Conservation (phyloP, 148 eudicot genomes). For the Camellia sinensis region DNA sequence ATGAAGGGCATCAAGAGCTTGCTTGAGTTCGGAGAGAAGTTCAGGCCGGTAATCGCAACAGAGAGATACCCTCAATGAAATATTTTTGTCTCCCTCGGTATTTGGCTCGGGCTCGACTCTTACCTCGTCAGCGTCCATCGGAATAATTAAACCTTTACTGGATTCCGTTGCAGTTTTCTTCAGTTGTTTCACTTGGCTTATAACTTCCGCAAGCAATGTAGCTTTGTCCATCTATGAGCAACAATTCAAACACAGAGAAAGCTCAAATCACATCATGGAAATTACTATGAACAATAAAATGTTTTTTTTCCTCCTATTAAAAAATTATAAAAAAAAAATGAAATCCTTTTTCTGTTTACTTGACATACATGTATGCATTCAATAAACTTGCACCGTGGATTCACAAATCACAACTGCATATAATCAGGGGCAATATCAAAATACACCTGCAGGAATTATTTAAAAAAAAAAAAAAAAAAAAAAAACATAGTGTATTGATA, state of each 20-base stretch:
- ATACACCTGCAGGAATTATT: no score
- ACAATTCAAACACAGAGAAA: constrained; percentile 3
- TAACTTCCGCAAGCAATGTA: constrained; percentile 63
- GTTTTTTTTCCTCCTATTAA: no score
- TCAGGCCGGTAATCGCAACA: constrained; percentile 64
- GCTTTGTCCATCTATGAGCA: constrained; percentile 82
- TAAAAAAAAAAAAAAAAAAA: no score
- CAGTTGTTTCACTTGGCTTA: constrained; percentile 59
- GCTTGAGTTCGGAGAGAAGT: constrained; percentile 45
- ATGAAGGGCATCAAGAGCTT: constrained; percentile 40
- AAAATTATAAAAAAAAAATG: no score
- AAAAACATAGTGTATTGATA: no score
- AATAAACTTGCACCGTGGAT: no score
- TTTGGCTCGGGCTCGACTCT: constrained; percentile 37
- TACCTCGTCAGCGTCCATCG: constrained; percentile 63
- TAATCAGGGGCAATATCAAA: no score
- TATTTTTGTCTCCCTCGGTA: constrained; percentile 20
- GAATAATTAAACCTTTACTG: constrained; percentile 55
- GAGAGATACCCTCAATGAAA: constrained; percentile 39
- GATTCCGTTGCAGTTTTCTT: constrained; percentile 53
- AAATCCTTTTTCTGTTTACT: background rate
- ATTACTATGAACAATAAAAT: background rate
- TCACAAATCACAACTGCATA: no score
- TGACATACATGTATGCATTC: background rate
- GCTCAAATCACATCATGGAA: background rate